Percentiles rank a stretch among this genome's conserved stretches.
Evolutionary conservation across 495 filamentous ascomycete genomes (phyloP).

Genomic region (Pseudoneurospora amorphoporcata): DNA sequence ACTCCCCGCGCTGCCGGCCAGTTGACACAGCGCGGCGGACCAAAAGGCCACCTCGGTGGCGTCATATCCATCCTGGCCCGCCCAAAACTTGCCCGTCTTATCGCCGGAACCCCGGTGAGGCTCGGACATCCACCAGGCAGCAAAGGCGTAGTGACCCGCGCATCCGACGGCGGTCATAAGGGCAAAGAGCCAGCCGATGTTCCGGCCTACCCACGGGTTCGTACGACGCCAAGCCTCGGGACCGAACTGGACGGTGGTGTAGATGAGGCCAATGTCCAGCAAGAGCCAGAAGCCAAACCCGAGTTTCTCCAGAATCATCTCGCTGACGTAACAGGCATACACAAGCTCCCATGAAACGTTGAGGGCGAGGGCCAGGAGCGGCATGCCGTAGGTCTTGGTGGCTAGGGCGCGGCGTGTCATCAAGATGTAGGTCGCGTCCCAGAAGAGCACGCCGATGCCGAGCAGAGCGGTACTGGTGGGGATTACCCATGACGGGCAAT

Average conservation of each 20-base stretch:
- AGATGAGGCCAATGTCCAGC: constrained; percentile 32
- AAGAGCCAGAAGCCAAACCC: constrained; percentile 34
- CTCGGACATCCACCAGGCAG: constrained; percentile 29
- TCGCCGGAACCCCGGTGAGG: constrained; percentile 12
- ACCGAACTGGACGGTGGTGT: constrained; percentile 26
- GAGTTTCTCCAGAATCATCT: constrained; percentile 24
- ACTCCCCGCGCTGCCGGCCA: constrained; percentile 18
- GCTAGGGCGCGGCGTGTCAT: constrained; percentile 25
- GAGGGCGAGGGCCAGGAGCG: constrained; percentile 29
- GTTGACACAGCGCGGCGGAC: constrained; percentile 22
- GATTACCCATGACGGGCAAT: constrained; percentile 25
- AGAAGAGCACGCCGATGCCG: constrained; percentile 27
- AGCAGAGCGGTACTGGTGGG: constrained; percentile 27
- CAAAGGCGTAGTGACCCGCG: constrained; percentile 22
- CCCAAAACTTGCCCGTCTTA: constrained; percentile 27
- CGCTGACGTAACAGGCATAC: constrained; percentile 29
- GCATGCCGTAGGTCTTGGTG: constrained; percentile 37
- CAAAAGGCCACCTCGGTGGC: constrained; percentile 37
- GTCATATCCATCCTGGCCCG: constrained; percentile 26
- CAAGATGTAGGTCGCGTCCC: constrained; percentile 34
- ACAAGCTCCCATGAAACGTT: constrained; percentile 39
- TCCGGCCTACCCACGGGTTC: constrained; percentile 23
- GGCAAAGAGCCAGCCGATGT: constrained; percentile 23
- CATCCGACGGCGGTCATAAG: constrained; percentile 18
- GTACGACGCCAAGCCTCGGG: constrained; percentile 22